phyloP scores from a whole-genome alignment of 495 filamentous ascomycete genomes.

The Penicillium silybi region DNA sequence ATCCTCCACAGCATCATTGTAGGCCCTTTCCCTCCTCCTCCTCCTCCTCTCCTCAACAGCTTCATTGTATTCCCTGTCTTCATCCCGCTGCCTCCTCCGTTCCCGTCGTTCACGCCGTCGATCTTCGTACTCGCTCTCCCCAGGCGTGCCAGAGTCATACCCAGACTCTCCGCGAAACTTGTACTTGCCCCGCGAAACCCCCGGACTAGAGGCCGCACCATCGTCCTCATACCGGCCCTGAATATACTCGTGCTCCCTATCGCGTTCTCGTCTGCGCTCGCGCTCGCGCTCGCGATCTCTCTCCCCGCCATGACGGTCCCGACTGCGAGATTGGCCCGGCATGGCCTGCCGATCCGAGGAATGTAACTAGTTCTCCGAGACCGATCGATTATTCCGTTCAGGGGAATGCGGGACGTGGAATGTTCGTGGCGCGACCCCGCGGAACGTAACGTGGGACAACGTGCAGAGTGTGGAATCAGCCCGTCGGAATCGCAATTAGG shows the following conservation, averaged over 20 bases:
- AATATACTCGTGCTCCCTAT: constrained; percentile 27
- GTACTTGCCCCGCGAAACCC: constrained; percentile 16
- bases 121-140: neutral
- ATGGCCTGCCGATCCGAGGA: constrained; percentile 19
- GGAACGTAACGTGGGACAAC: constrained; percentile 1
- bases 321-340: constrained; percentile 39
- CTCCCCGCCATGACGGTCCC: constrained; percentile 39
- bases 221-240: constrained; percentile 20
- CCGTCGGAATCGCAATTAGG: neutral
- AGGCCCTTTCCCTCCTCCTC: constrained; percentile 17
- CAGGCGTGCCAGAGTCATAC: constrained; percentile 18
- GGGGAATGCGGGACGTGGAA: constrained; percentile 1
- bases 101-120: neutral
- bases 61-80: constrained; percentile 6
- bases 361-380: neutral
- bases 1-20: constrained; percentile 15
- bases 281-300: constrained; percentile 33
- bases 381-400: constrained; percentile 5
- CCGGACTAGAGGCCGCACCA: constrained; percentile 15
- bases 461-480: neutral
- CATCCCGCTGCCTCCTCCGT: constrained; percentile 3
- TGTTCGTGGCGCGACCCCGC: neutral
- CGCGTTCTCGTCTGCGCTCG: constrained; percentile 15
- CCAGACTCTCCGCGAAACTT: constrained; percentile 20
- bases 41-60: constrained; percentile 15